A percentile compares a stretch with the other conserved stretches of the same genome.
Evolutionary conservation across 2,329 filamentous ascomycete genomes (phyloP).

Genomic region (Leptographium lundbergii): DNA sequence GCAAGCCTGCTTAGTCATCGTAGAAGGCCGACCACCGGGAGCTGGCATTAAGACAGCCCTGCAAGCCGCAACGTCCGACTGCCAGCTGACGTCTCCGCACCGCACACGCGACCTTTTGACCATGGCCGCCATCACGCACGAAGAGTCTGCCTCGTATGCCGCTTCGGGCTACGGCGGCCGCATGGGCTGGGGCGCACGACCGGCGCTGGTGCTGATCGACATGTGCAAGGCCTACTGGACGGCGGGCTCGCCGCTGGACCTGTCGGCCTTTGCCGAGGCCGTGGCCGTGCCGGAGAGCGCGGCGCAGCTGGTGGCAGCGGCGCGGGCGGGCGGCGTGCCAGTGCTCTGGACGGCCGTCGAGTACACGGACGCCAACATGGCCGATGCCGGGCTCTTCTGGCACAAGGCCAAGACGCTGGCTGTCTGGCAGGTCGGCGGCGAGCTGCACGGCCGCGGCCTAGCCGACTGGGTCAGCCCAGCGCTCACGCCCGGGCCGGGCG

Average conservation of each 20-base stretch:
- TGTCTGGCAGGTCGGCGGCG: constrained; percentile 27
- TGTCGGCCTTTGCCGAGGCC: constrained; percentile 23
- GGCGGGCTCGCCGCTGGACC: constrained; percentile 27
- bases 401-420: constrained; percentile 27
- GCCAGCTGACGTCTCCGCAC: neutral
- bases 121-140: neutral
- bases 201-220: constrained; percentile 32
- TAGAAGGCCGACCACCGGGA: neutral
- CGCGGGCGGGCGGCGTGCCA: constrained; percentile 23
- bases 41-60: neutral
- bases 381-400: constrained; percentile 30
- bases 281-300: constrained; percentile 24
- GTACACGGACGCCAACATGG: constrained; percentile 29
- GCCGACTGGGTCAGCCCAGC: constrained; percentile 23
- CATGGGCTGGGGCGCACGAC: constrained; percentile 30
- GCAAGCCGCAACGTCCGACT: neutral
- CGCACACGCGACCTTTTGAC: neutral
- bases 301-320: constrained; percentile 24
- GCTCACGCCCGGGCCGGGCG: constrained; percentile 22
- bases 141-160: constrained; percentile 14
- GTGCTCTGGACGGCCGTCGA: constrained; percentile 31
- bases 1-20: neutral
- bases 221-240: constrained; percentile 35
- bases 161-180: constrained; percentile 25
- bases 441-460: constrained; percentile 19